Percentiles rank a stretch among this genome's conserved stretches.
Evolutionary conservation across 2,329 filamentous ascomycete species (phyloP).

Genomic region (Metarhizium guizhouense): DNA sequence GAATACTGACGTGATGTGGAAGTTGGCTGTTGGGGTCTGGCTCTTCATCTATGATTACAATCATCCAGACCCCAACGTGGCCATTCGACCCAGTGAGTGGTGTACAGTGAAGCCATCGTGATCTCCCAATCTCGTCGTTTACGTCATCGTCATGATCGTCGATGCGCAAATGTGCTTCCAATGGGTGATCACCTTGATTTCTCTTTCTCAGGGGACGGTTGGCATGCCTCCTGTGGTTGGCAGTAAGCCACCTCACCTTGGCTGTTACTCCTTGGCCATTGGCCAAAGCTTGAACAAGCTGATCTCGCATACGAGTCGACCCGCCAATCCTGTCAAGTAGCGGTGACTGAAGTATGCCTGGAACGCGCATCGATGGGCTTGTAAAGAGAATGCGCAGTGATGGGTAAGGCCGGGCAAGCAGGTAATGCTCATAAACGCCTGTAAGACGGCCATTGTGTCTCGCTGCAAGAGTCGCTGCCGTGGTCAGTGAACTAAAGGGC

Average conservation of each 20-base stretch:
- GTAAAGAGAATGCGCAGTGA: conserved; percentile 60
- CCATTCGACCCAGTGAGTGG: conserved; percentile 58
- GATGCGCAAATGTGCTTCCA: conserved; percentile 41
- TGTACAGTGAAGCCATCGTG: conserved; percentile 69
- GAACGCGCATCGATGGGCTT: conserved; percentile 56
- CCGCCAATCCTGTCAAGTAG: conserved; percentile 47
- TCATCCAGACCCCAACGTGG: conserved; percentile 68
- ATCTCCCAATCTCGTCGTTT: conserved; percentile 39
- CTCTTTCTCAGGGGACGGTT: conserved; percentile 5
- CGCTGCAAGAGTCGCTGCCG: conserved; percentile 2
- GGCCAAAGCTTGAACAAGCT: conserved; percentile 49
- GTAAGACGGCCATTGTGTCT: conserved; percentile 18
- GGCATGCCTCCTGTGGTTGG: not conserved
- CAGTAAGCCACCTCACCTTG: conserved; percentile 39
- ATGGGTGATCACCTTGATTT: conserved; percentile 21
- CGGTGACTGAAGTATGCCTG: conserved; percentile 55
- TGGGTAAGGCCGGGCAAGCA: conserved; percentile 58
- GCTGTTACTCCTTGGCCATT: conserved; percentile 65
- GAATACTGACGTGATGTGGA: not conserved
- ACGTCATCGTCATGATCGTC: conserved; percentile 4
- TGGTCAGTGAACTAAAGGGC: not conserved
- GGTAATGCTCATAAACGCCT: conserved; percentile 42
- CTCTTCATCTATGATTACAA: conserved; percentile 62
- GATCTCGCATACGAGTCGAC: conserved; percentile 35
- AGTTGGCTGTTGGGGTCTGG: not conserved